A percentile compares a stretch with the other conserved stretches of the same genome.
Conservation (phyloP, 306 rosid genomes). For the Begonia loranthoides region DNA sequence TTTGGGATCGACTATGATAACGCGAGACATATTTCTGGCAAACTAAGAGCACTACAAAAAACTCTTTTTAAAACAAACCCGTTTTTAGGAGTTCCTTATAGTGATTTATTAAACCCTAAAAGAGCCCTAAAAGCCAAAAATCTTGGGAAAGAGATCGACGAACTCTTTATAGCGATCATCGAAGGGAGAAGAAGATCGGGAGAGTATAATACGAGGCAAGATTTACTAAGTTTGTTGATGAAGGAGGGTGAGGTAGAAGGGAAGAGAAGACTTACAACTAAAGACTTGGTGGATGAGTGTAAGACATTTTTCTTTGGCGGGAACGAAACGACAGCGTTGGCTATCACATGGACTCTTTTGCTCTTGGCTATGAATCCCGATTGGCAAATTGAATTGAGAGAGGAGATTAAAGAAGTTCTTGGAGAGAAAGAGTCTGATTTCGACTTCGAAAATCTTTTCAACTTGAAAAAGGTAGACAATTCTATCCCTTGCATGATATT, state of each 20-base stretch:
- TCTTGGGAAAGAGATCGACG: slow-evolving; percentile 59
- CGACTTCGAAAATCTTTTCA: slow-evolving; percentile 24
- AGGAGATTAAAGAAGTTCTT: slow-evolving; percentile 52
- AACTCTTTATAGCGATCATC: slow-evolving; percentile 25
- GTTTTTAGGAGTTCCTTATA: slow-evolving; percentile 67
- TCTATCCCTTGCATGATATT: not conserved
- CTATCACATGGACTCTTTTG: slow-evolving; percentile 72
- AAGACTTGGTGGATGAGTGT: slow-evolving; percentile 66
- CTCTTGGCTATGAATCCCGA: slow-evolving; percentile 54
- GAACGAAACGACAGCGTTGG: slow-evolving; percentile 87
- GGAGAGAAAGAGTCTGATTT: slow-evolving; percentile 34
- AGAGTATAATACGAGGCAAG: not conserved
- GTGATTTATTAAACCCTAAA: slow-evolving; percentile 24
- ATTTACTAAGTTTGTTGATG: slow-evolving; percentile 45
- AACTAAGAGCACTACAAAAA: slow-evolving; percentile 48
- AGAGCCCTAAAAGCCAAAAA: slow-evolving; percentile 39
- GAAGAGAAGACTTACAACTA: slow-evolving; percentile 17
- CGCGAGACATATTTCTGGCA: slow-evolving; percentile 33
- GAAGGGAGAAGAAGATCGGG: slow-evolving; percentile 16
- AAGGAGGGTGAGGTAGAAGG: slow-evolving; percentile 27
- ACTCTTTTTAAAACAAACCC: slow-evolving; percentile 50
- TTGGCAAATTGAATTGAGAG: slow-evolving; percentile 66
- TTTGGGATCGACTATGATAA: slow-evolving; percentile 45
- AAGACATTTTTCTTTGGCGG: slow-evolving; percentile 89
- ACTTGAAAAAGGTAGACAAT: slow-evolving; percentile 46